phyloP scores from a whole-genome alignment of 345 rosid species.

The Nephelium lappaceum region DNA sequence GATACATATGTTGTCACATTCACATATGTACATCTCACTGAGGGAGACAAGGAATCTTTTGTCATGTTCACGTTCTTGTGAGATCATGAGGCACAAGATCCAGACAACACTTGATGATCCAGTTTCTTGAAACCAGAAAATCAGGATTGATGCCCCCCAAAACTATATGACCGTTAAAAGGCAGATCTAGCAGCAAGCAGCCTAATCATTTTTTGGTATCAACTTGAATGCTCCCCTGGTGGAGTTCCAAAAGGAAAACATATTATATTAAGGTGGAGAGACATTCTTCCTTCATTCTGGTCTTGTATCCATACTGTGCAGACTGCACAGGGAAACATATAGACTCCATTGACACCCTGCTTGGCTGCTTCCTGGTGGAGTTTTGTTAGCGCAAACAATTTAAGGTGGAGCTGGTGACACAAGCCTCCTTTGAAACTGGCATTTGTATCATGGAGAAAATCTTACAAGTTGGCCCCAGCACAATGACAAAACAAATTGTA shows the following conservation, averaged over 20 bases:
- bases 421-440: neutral
- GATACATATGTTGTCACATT: neutral
- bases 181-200: too few relatives aligned
- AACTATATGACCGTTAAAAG: too few relatives aligned
- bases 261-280: neutral
- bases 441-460: neutral
- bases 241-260: neutral
- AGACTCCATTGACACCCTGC: neutral
- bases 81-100: neutral
- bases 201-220: too few relatives aligned
- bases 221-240: neutral
- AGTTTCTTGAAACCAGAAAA: neutral
- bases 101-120: neutral
- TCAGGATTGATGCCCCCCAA: neutral
- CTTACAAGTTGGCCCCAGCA: neutral
- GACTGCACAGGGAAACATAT: neutral
- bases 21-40: neutral
- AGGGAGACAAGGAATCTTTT: slow-evolving; percentile 6
- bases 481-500: neutral
- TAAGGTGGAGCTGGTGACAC: slow-evolving; percentile 3
- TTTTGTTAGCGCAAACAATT: neutral
- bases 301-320: neutral
- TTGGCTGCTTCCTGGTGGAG: too few relatives aligned
- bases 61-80: neutral
- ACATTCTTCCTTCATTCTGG: neutral